These are phyloP conservation scores for Thalassiosira allenii DNA, from an alignment of 352 stramenopile genomes.

Conservation along the genomic window DNA sequence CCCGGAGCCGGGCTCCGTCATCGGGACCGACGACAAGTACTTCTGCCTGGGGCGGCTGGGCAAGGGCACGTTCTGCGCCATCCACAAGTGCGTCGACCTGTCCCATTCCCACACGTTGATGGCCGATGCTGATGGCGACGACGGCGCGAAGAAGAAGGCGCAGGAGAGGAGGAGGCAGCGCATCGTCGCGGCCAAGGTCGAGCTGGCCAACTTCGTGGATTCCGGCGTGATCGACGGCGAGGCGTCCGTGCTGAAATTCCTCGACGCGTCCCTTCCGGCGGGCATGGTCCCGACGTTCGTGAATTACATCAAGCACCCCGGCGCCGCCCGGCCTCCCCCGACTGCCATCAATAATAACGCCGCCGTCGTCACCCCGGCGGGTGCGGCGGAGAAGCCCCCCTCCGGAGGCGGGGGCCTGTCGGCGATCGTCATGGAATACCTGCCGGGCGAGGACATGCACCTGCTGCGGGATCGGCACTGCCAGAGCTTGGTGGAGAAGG, in stretches of 20 bases:
- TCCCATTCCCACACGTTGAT: slow-evolving; percentile 55
- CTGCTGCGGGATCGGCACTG: slow-evolving; percentile 68
- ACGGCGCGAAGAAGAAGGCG: background rate
- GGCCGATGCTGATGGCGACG: no score
- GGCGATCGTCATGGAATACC: slow-evolving; percentile 85
- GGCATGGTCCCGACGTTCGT: slow-evolving; percentile 77
- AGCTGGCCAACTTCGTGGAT: slow-evolving; percentile 77
- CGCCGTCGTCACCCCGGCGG: background rate
- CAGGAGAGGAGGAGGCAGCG: slow-evolving; percentile 12
- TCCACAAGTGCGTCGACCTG: slow-evolving; percentile 83
- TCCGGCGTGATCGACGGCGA: slow-evolving; percentile 79
- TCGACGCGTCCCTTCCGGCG: slow-evolving; percentile 51
- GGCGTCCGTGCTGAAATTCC: slow-evolving; percentile 73
- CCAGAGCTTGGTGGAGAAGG: slow-evolving; percentile 10
- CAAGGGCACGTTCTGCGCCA: slow-evolving; percentile 82
- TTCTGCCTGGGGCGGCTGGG: slow-evolving; percentile 77
- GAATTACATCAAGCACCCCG: slow-evolving; percentile 56
- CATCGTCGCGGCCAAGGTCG: slow-evolving; percentile 79
- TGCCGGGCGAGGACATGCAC: slow-evolving; percentile 83
- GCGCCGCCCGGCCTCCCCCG: background rate
- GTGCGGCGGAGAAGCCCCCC: background rate
- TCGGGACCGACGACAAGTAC: slow-evolving; percentile 60
- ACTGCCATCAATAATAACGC: no score
- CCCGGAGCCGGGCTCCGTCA: slow-evolving; percentile 62
- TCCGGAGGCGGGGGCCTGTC: slow-evolving; percentile 17